Conservation (phyloP, 2,329 filamentous ascomycete species). For the Penicillium polonicum region DNA sequence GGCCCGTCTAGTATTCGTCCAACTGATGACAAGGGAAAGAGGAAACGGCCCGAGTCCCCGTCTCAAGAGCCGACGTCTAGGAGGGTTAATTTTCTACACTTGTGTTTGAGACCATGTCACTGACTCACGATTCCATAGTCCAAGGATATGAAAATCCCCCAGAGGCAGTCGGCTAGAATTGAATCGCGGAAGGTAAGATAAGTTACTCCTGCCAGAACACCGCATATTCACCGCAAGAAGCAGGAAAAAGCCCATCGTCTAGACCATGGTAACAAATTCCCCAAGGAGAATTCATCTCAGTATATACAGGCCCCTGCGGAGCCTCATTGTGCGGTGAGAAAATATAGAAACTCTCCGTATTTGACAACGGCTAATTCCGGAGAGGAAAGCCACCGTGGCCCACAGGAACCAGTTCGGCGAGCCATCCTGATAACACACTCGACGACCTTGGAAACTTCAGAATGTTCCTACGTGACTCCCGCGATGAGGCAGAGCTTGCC, state of each 20-base stretch:
- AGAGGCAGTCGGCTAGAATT: not conserved
- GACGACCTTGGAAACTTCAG: not conserved
- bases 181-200: not conserved
- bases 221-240: not conserved
- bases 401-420: not conserved
- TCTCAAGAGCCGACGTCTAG: not conserved
- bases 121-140: not conserved
- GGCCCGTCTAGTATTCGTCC: not conserved
- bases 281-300: not conserved
- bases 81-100: not conserved
- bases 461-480: not conserved
- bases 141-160: not conserved
- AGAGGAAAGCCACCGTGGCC: not conserved
- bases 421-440: not conserved
- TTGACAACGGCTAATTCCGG: not conserved
- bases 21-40: not conserved
- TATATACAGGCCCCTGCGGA: not conserved
- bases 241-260: not conserved
- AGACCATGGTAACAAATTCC: too few relatives aligned
- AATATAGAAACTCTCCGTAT: too few relatives aligned
- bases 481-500: not conserved
- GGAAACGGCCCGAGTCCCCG: not conserved
- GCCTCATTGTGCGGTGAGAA: not conserved
- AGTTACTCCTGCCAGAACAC: not conserved
- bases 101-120: not conserved